Percentiles rank a stretch among this genome's conserved stretches.
phyloP scores from a whole-genome alignment of 805 yeast species.

The Kodamaea neixiangensis region DNA sequence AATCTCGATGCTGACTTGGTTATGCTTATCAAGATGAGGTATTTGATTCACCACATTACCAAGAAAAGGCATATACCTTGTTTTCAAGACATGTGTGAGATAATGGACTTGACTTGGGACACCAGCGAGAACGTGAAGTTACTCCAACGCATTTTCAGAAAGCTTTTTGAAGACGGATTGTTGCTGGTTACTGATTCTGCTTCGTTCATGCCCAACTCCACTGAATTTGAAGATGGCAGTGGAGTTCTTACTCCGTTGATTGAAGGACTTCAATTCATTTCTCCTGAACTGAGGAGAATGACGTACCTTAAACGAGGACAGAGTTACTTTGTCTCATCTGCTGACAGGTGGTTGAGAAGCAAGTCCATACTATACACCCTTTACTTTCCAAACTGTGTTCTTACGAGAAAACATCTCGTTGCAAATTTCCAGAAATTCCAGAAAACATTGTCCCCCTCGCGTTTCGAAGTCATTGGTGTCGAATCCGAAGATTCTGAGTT shows the following conservation, averaged over 20 bases:
- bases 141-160: background rate
- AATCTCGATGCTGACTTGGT: slow-evolving; percentile 19
- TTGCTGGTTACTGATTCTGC: background rate
- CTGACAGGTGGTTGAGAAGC: background rate
- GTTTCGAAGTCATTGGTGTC: background rate
- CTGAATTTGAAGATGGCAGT: background rate
- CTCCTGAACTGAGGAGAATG: background rate
- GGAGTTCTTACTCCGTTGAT: background rate
- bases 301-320: background rate
- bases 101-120: background rate
- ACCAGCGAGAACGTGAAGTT: background rate
- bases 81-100: background rate
- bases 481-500: background rate
- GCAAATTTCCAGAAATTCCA: background rate
- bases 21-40: slow-evolving; percentile 37
- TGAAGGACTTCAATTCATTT: background rate
- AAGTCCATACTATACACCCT: background rate
- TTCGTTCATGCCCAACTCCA: background rate
- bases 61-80: slow-evolving; percentile 13
- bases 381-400: background rate
- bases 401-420: no score
- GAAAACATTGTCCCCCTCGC: background rate
- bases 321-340: background rate
- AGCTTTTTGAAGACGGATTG: slow-evolving; percentile 3
- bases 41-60: slow-evolving; percentile 27